A percentile compares a stretch with the other conserved stretches of the same genome.
phyloP scores from a whole-genome alignment of 2,329 filamentous ascomycete species.

The Aspergillus neotritici region DNA sequence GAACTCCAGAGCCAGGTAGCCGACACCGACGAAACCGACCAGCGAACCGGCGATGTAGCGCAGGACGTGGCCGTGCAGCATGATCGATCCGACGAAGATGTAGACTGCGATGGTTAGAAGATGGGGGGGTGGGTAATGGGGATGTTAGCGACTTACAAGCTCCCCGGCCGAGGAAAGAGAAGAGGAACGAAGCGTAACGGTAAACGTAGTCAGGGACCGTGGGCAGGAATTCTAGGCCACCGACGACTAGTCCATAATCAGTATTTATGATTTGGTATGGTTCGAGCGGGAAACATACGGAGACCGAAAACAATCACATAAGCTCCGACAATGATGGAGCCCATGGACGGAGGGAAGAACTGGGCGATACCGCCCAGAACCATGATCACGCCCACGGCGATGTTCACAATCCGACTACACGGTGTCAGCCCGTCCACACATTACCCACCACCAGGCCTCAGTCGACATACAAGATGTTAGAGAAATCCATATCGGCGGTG shows the following conservation, averaged over 20 bases:
- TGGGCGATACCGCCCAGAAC: slow-evolving; percentile 66
- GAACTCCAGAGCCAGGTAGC: slow-evolving; percentile 70
- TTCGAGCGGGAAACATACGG: slow-evolving; percentile 48
- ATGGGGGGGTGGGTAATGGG: not conserved
- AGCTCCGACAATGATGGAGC: slow-evolving; percentile 69
- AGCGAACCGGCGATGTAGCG: slow-evolving; percentile 72
- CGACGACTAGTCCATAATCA: slow-evolving; percentile 52
- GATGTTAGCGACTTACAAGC: slow-evolving; percentile 64
- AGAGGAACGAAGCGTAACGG: slow-evolving; percentile 94
- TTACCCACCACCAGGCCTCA: slow-evolving; percentile 3
- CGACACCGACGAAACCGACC: slow-evolving; percentile 71
- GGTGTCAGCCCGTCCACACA: slow-evolving; percentile 11
- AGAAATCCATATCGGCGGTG: slow-evolving; percentile 69
- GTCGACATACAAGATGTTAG: slow-evolving; percentile 74
- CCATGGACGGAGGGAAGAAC: slow-evolving; percentile 42
- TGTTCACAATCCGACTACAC: slow-evolving; percentile 83
- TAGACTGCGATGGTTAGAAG: slow-evolving; percentile 61
- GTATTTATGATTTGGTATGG: slow-evolving; percentile 9
- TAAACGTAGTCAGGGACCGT: slow-evolving; percentile 86
- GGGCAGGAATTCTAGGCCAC: slow-evolving; percentile 70
- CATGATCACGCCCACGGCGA: slow-evolving; percentile 81
- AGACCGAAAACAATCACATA: slow-evolving; percentile 92
- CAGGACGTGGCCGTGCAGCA: slow-evolving; percentile 62
- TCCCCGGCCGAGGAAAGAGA: slow-evolving; percentile 93
- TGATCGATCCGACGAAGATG: slow-evolving; percentile 84